phyloP scores from a whole-genome alignment of 1,284 basidiomycete species.

The Cerrena zonata region DNA sequence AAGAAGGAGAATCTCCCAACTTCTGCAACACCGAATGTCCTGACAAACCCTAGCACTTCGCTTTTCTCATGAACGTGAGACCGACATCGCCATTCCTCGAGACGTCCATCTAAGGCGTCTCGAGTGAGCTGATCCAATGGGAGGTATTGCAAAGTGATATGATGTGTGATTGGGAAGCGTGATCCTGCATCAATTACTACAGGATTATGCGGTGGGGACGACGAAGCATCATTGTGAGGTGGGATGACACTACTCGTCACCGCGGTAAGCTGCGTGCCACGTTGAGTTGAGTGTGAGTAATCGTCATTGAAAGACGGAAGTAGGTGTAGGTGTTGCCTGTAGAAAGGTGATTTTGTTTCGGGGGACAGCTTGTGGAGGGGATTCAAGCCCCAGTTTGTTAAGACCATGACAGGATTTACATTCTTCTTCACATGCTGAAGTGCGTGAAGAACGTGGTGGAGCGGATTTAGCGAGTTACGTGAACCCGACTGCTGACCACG shows the following conservation, averaged over 20 bases:
- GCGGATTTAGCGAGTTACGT: slow-evolving; percentile 23
- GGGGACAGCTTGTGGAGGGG: slow-evolving; percentile 20
- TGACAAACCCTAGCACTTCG: background rate
- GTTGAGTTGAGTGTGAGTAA: too few relatives aligned
- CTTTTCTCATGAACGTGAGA: background rate
- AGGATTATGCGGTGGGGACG: too few relatives aligned
- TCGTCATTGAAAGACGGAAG: slow-evolving; percentile 37
- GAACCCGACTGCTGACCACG: slow-evolving; percentile 21
- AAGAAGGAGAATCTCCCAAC: background rate
- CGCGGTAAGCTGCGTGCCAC: too few relatives aligned
- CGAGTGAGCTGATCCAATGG: background rate
- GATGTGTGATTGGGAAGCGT: slow-evolving; percentile 35
- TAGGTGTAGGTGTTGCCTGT: slow-evolving; percentile 48
- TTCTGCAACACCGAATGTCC: background rate
- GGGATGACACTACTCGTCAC: too few relatives aligned
- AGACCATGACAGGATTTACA: slow-evolving; percentile 47
- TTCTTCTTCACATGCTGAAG: slow-evolving; percentile 47
- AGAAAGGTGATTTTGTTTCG: slow-evolving; percentile 28
- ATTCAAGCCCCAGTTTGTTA: slow-evolving; percentile 64
- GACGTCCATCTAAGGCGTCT: background rate
- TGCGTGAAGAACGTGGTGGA: slow-evolving; percentile 43
- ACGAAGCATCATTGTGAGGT: too few relatives aligned
- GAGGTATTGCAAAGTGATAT: slow-evolving; percentile 35
- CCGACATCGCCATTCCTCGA: background rate
- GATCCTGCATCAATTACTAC: slow-evolving; percentile 1